Evolutionary conservation across 116 monocot species (phyloP), one percentile per base, ranked within the genome.

Genomic region (Papilionanthe hybrid): DNA sequence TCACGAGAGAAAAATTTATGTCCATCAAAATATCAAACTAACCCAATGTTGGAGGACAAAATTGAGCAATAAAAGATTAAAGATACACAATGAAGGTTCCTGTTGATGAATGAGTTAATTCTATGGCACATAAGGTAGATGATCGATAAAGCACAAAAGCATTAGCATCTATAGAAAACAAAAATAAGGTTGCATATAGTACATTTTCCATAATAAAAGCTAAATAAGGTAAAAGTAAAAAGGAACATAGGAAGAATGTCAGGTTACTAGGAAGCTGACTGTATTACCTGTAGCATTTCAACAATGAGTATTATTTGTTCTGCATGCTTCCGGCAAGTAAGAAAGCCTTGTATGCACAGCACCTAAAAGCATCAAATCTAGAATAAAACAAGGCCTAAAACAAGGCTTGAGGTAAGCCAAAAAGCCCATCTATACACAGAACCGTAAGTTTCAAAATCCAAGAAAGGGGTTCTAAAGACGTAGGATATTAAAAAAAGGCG

Each of bases 261-360:
- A 30, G 13, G 37, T 53, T 53, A 3, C 53, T 15, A 53, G 37
- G 9, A 20, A 50, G 11, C 27, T 27, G 75, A 10, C 25, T 75
- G 3, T 49, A 57, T 78, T 78, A 97, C 97, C 97, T 97, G 94
- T 77, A 97, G 82, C 97, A 97, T 97, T 87, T 97, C 94, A 71
- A 97, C 94, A 17, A 97, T 94, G 80, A 97, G 94, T 86, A 97
- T 97, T 56, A 97, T 88, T 55, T 90, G 92, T 78, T 97, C 97
- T 79, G 97, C 97, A 82, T 97, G 97, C 82, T 97, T 97, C 25
- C 97, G 94, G 47, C 97, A 97, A 32, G 94, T 94, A 75, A 97
- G 94, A 86, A 97, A 97, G 65, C 97, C 97, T 94, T 97, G 97
- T 79, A 97, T 97, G 80, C 97, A 97, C 60, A 97, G 77, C 55